A percentile compares a stretch with the other conserved stretches of the same genome.
Evolutionary conservation across 345 rosid species (phyloP).

Genomic region (Bruguiera sexangula): DNA sequence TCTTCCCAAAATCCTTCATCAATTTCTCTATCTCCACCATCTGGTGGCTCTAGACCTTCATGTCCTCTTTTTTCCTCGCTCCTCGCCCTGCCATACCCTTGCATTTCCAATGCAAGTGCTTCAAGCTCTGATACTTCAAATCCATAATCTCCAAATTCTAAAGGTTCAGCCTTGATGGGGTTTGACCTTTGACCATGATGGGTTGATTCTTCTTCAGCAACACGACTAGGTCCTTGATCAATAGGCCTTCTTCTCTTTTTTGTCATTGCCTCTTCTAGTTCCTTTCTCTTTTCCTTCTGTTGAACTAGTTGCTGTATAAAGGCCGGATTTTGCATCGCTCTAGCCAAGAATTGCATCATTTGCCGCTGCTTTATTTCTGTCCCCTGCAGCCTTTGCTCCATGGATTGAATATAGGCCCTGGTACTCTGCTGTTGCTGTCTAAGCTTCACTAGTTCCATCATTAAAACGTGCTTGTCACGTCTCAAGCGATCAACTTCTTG

Average conservation of each 20-base stretch:
- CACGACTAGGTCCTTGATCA: slow-evolving; percentile 15
- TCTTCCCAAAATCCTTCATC: slow-evolving; percentile 57
- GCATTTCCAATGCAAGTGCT: slow-evolving; percentile 84
- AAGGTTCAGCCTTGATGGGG: slow-evolving; percentile 44
- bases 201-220: slow-evolving; percentile 21
- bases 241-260: slow-evolving; percentile 50
- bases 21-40: slow-evolving; percentile 31
- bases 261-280: slow-evolving; percentile 47
- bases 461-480: slow-evolving; percentile 57
- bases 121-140: slow-evolving; percentile 69
- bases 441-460: slow-evolving; percentile 62
- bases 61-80: slow-evolving; percentile 25
- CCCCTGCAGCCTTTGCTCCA: slow-evolving; percentile 64
- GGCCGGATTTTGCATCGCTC: slow-evolving; percentile 62
- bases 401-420: slow-evolving; percentile 46
- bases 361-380: slow-evolving; percentile 80
- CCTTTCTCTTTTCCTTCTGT: slow-evolving; percentile 45
- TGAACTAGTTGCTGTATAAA: slow-evolving; percentile 56
- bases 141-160: slow-evolving; percentile 36
- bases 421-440: slow-evolving; percentile 69
- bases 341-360: slow-evolving; percentile 81
- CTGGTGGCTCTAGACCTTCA: slow-evolving; percentile 19
- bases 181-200: neutral
- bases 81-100: slow-evolving; percentile 48
- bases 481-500: slow-evolving; percentile 46